Conservation (phyloP, 768 basidiomycete genomes). For the Lentinula sp. region DNA sequence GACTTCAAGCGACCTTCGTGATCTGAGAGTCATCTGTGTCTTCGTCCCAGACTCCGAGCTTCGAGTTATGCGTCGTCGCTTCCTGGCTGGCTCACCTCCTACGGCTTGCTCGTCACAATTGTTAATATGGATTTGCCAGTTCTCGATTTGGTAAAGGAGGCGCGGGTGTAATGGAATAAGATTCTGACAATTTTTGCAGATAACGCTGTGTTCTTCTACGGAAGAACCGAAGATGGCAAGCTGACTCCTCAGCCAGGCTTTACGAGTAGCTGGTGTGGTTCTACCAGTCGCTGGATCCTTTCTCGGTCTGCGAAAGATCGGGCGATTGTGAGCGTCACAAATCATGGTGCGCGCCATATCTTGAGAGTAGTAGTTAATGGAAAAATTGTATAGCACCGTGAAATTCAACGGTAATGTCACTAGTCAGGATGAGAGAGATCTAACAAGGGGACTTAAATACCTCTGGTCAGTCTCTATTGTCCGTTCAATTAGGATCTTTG, state of each 20-base stretch:
- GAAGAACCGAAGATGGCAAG: not conserved
- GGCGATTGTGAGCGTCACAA: not conserved
- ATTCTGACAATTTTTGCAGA: not conserved
- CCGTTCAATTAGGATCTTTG: not conserved
- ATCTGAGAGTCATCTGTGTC: not conserved
- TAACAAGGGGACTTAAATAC: no score
- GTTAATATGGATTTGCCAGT: not conserved
- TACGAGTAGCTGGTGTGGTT: not conserved
- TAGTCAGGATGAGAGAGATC: no score
- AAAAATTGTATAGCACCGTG: no score
- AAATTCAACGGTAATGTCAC: no score
- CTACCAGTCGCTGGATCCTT: not conserved
- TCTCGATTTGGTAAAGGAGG: not conserved
- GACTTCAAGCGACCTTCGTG: not conserved
- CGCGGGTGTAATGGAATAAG: not conserved
- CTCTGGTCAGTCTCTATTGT: not conserved
- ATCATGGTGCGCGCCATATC: not conserved
- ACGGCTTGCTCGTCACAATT: not conserved
- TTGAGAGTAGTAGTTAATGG: no score
- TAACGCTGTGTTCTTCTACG: not conserved
- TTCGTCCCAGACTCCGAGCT: not conserved
- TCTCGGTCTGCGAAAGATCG: not conserved
- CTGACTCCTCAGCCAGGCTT: not conserved
- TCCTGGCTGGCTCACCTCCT: not conserved
- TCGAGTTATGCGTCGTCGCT: not conserved